Evolutionary conservation across 352 stramenopile species (phyloP), one percentile per base, ranked within the genome.

Genomic region (Phytophthora constricta): DNA sequence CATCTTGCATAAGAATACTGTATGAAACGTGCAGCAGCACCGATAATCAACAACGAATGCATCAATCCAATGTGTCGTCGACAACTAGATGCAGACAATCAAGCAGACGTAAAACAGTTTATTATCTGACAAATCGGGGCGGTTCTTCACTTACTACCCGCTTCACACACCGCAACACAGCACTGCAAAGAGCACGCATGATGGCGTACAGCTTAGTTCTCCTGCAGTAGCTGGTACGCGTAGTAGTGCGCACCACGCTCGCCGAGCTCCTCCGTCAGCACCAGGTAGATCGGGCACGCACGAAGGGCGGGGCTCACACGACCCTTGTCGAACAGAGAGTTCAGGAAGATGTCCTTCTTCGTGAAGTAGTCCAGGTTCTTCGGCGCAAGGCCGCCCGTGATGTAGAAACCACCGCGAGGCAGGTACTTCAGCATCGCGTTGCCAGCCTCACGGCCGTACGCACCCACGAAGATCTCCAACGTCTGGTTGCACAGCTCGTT

Each of bases 341-440:
- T 77, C 53, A 91, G 78, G 74, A 97, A 96, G 48, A 83, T 75
- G 26, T 77, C 66, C 62, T 79, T 78, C 66, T 87, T 86, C 25
- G 76, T 86, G 72, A 99, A 98, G 58, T 93, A 95, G 66, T 95
- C 78, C 42, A 99, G 80, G 76, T 99, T 98, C 83, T 99, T 99
- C 2, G 91, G 91, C 33, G 97, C 98, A 37, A 99, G 86, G 50
- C 96, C 96, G 26, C 97, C 97, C 9, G 95, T 97, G 52, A 99
- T 91, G 86, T 98, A 99, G 61, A 99, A 90, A 28, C 97, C 97
- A 73, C 96, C 96, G 22, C 87, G 96, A 39, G 96, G 96, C 60
- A 99, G 86, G 62, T 93, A 98, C 77, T 98, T 98, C 58, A 99
- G 86, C 51, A 89, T 89, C 53, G 89, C 86, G 71, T 95, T 97